Percentiles rank a stretch among this genome's conserved stretches.
Conservation (phyloP, 495 filamentous ascomycete genomes). For the Cryomyces antarcticus region DNA sequence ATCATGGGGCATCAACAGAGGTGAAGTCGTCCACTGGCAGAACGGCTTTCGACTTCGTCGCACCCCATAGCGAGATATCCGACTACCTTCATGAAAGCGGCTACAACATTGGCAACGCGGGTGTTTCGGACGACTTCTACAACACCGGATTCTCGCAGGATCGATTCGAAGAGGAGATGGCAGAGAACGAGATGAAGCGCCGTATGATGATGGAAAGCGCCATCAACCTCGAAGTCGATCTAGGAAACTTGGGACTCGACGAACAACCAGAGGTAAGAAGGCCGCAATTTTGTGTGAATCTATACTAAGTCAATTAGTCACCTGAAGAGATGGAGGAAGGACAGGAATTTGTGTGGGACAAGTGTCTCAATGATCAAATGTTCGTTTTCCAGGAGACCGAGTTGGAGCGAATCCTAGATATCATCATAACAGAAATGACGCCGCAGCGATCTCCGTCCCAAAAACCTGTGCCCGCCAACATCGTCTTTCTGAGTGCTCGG, state of each 20-base stretch:
- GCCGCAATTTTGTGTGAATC: neutral
- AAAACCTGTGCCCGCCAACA: slow-evolving; percentile 92
- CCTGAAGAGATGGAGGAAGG: slow-evolving; percentile 71
- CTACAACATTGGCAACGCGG: slow-evolving; percentile 68
- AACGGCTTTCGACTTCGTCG: slow-evolving; percentile 91
- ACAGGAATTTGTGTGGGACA: slow-evolving; percentile 94
- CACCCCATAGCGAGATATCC: slow-evolving; percentile 87
- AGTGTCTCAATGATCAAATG: slow-evolving; percentile 95
- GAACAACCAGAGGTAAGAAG: slow-evolving; percentile 73
- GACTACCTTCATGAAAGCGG: slow-evolving; percentile 86
- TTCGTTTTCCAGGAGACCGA: slow-evolving; percentile 97
- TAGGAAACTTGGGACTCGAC: slow-evolving; percentile 89
- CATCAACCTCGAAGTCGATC: slow-evolving; percentile 86
- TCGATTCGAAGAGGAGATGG: slow-evolving; percentile 89
- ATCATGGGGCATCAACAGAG: slow-evolving; percentile 86
- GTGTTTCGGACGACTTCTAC: slow-evolving; percentile 92
- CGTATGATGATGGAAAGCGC: slow-evolving; percentile 99
- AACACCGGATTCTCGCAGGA: slow-evolving; percentile 82
- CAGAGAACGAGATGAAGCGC: slow-evolving; percentile 84
- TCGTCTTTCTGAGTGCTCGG: slow-evolving; percentile 83
- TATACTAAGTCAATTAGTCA: slow-evolving; percentile 27
- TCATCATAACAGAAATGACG: slow-evolving; percentile 96
- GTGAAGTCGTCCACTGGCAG: slow-evolving; percentile 83
- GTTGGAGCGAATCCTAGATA: slow-evolving; percentile 71
- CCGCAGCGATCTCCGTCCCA: slow-evolving; percentile 87